Evolutionary conservation across 371 early-diverging fungal species (phyloP).

Genomic region (Mortierella sp.): DNA sequence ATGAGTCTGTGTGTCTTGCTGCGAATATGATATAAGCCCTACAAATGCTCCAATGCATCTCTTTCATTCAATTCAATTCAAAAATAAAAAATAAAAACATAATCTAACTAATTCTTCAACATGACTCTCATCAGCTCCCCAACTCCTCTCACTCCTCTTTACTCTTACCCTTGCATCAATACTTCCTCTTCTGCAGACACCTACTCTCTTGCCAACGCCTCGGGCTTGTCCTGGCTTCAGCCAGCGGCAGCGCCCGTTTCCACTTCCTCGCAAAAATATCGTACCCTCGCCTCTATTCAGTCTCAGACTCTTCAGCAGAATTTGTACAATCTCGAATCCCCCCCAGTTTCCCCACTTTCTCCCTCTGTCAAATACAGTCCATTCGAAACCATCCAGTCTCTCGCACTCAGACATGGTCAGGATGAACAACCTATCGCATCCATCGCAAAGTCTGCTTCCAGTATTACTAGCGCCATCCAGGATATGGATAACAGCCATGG

Average conservation of each 20-base stretch:
- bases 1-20: too few relatives aligned
- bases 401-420: not conserved
- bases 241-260: constrained; percentile 35
- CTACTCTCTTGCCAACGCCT: constrained; percentile 17
- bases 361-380: constrained; percentile 27
- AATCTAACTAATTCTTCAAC: constrained; percentile 8
- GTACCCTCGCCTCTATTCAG: constrained; percentile 53
- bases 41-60: not conserved
- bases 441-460: constrained; percentile 13
- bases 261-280: constrained; percentile 37
- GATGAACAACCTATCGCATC: not conserved
- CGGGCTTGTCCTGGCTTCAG: constrained; percentile 56
- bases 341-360: constrained; percentile 22
- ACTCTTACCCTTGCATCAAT: constrained; percentile 21
- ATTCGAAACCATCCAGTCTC: constrained; percentile 10
- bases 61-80: constrained; percentile 1
- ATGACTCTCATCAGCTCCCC: constrained; percentile 46
- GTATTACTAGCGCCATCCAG: constrained; percentile 46
- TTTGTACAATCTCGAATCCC: constrained; percentile 3
- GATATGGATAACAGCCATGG: constrained; percentile 52
- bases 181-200: constrained; percentile 16
- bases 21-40: constrained; percentile 6
- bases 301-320: constrained; percentile 25
- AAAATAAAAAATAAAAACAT: not conserved
- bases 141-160: constrained; percentile 20